Base-by-base conservation (phyloP, 352 stramenopile species). In the Globisporangium lucens region DNA sequence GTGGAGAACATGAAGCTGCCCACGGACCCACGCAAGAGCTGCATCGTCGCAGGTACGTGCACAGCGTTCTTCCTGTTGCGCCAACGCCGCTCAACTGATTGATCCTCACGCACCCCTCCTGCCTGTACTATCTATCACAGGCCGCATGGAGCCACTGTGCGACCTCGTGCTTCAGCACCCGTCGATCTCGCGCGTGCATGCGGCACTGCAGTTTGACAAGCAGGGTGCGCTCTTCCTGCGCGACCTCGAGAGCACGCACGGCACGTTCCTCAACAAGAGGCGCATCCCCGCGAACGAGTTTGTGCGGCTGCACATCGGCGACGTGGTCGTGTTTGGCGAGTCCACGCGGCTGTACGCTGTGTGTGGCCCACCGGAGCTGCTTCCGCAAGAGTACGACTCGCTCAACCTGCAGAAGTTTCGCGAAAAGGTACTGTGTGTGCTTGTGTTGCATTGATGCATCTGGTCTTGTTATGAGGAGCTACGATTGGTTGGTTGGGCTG, bases 251-350 rank as follows among this genome's bases (percentile, higher is more conserved):
- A 95, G 86, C 73, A 94, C 89, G 7, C 83, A 97, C 64, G 90
- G 90, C 43, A 95, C 85, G 55, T 90, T 84, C 51, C 73, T 97
- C 41, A 97, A 97, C 70, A 97, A 97, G 75, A 79, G 80, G 35
- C 79, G 83, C 9, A 53, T 83, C 9, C 13, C 62, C 10, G 41
- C 79, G 2, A 66, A 76, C 4, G 74, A 89, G 36, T 94, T 87
- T 61, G 66, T 81, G 69, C 75, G 75, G 7, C 67, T 97, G 51
- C 73, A 90, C 62, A 83, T 96, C 49, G 90, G 90, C 35, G 90
- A 97, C 73, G 70, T 97, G 47, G 20, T 97, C 15, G 83, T 78
- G 20, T 97, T 97, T 74, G 90, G 87, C n/a, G 88, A 94, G 61
- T 96, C 87, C 3, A 94, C 89, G 63, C 73, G 90, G 29, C 75